Conservation (phyloP, 352 stramenopile species). For the Pythium guiyangense region DNA sequence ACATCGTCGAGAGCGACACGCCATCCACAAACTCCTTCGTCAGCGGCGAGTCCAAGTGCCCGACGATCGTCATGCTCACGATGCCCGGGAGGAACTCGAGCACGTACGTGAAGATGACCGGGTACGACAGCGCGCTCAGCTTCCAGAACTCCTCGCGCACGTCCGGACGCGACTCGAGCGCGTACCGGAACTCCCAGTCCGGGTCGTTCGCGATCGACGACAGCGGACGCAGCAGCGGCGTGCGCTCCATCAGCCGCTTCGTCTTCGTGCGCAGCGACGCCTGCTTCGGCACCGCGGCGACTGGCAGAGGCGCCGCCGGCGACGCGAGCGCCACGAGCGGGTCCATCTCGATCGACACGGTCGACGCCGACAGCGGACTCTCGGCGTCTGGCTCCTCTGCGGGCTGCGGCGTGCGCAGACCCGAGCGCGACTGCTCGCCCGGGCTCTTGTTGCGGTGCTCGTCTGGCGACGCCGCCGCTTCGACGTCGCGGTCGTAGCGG, state of each 20-base stretch:
- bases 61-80: slow-evolving; percentile 62
- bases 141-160: slow-evolving; percentile 30
- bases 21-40: slow-evolving; percentile 74
- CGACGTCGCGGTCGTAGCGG: slow-evolving; percentile 14
- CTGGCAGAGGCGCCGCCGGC: slow-evolving; percentile 4
- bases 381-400: slow-evolving; percentile 38
- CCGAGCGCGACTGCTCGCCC: slow-evolving; percentile 7
- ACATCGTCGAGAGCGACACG: slow-evolving; percentile 66
- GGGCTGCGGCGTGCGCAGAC: slow-evolving; percentile 21
- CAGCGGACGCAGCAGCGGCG: slow-evolving; percentile 30
- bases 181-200: slow-evolving; percentile 19
- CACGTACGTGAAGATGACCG: slow-evolving; percentile 68
- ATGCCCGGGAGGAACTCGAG: slow-evolving; percentile 69
- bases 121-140: slow-evolving; percentile 40
- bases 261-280: slow-evolving; percentile 11
- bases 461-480: not conserved
- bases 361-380: slow-evolving; percentile 22
- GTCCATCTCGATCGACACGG: slow-evolving; percentile 26
- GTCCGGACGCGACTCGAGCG: slow-evolving; percentile 18
- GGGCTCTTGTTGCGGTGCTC: slow-evolving; percentile 1
- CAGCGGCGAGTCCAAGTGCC: slow-evolving; percentile 59
- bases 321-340: slow-evolving; percentile 10
- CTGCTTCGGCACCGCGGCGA: slow-evolving; percentile 9
- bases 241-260: slow-evolving; percentile 28
- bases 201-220: slow-evolving; percentile 22